Evolutionary conservation across 768 basidiomycete species (phyloP).

Genomic region (Lyophyllum decastes): DNA sequence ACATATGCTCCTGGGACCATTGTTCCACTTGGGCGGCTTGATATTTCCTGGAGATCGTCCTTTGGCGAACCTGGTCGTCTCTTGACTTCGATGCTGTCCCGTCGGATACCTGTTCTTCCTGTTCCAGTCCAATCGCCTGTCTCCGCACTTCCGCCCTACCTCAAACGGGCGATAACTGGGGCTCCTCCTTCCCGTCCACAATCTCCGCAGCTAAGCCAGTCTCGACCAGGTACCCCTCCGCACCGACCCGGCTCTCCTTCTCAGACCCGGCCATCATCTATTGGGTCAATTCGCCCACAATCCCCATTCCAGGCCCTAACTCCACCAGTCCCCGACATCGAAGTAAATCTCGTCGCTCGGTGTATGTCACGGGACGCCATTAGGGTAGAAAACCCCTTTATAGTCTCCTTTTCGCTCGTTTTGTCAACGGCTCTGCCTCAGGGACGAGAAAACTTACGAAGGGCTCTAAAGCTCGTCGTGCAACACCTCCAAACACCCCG

Average conservation of each 20-base stretch:
- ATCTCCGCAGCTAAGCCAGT: constrained; percentile 55
- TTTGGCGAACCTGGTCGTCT: constrained; percentile 87
- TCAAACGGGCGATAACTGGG: constrained; percentile 56
- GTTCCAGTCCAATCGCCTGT: constrained; percentile 47
- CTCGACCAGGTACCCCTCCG: constrained; percentile 55
- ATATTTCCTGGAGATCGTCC: constrained; percentile 85
- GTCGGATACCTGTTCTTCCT: constrained; percentile 65
- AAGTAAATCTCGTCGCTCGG: constrained; percentile 58
- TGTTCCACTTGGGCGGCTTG: constrained; percentile 82
- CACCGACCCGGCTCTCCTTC: constrained; percentile 44
- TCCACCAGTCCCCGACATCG: constrained; percentile 41
- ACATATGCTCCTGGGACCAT: constrained; percentile 65
- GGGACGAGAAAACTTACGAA: constrained; percentile 29
- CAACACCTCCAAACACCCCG: constrained; percentile 62
- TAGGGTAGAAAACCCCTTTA: constrained; percentile 59
- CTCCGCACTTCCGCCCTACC: constrained; percentile 75
- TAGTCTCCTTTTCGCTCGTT: constrained; percentile 52
- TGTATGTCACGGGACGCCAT: constrained; percentile 47
- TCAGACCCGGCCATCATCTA: constrained; percentile 42
- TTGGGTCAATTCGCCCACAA: constrained; percentile 34
- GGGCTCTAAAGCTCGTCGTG: constrained; percentile 54
- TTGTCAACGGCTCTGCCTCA: constrained; percentile 47
- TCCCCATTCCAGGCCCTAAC: constrained; percentile 29
- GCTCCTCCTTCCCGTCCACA: constrained; percentile 50
- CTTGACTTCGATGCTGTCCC: constrained; percentile 85